These are phyloP conservation scores for Astrothelium macrocarpum DNA, from an alignment of 495 filamentous ascomycete species.

Conservation along the genomic window DNA sequence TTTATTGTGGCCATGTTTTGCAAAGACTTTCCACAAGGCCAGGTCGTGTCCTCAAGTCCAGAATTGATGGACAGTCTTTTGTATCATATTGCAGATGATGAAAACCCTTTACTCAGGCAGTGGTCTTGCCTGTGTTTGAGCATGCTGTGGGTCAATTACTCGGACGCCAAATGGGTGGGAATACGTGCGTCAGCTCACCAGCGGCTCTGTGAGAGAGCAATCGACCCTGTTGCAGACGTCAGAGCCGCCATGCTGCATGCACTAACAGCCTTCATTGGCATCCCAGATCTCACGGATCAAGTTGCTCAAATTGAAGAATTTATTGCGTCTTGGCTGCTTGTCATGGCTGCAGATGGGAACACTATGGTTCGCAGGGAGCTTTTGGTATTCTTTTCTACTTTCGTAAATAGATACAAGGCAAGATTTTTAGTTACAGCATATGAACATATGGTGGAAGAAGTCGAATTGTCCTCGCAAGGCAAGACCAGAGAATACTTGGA, in stretches of 20 bases:
- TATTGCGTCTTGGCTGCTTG: constrained; percentile 70
- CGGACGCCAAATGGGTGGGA: constrained; percentile 89
- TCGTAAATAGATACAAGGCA: constrained; percentile 81
- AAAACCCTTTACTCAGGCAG: constrained; percentile 82
- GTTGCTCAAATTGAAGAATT: constrained; percentile 53
- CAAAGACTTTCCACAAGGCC: constrained; percentile 81
- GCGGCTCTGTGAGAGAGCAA: constrained; percentile 66
- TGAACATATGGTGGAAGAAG: constrained; percentile 78
- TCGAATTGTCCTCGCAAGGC: not conserved
- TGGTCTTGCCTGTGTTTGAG: constrained; percentile 97
- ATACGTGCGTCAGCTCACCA: constrained; percentile 72
- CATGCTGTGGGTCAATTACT: constrained; percentile 83
- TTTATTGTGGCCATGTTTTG: constrained; percentile 97
- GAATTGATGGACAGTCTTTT: constrained; percentile 81
- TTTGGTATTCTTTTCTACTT: constrained; percentile 85
- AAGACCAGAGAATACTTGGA: not conserved
- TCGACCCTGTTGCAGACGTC: constrained; percentile 91
- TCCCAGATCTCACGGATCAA: constrained; percentile 66
- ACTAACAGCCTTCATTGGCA: constrained; percentile 85
- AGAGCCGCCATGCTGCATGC: constrained; percentile 87
- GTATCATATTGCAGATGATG: constrained; percentile 65
- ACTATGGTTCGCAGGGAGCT: constrained; percentile 88
- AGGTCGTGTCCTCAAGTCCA: constrained; percentile 73
- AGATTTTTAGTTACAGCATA: constrained; percentile 88
- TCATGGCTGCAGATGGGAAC: constrained; percentile 84